Evolutionary conservation across 2,329 filamentous ascomycete species (phyloP), one percentile per base, ranked within the genome.

Genomic region (Aspergillus fischeri): DNA sequence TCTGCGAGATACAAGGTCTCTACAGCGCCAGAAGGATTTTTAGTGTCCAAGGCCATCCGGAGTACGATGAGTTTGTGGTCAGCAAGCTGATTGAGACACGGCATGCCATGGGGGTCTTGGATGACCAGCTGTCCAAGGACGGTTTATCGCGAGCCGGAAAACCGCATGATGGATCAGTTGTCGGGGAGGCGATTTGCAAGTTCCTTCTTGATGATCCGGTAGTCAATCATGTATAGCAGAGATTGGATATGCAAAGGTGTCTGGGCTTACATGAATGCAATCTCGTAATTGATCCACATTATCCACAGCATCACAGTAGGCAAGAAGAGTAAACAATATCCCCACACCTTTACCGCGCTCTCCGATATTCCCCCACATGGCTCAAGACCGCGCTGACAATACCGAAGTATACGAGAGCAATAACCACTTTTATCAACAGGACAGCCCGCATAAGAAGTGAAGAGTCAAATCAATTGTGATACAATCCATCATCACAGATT

Each of bases 31-130:
- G 68, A 2, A 64, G 64, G 2, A 68, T 78, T 49, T 66, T 81
- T 25, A 75, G 75, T 2, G 72, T 81, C 0, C 79, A 81, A 54
- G 79, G 77, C n/a, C 79, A 81, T 53, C 79, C 79, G 4, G 79
- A 81, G 54, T 80, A 78, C 57, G 75, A 71, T 17, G 66, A 65
- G 24, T 67, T 60, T 29, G 65, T 70, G 54, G 77, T 80, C 60
- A 69, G 72, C 1, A 70, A 73, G 53, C 65, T 72, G 5, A 24
- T 71, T n/a, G 45, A 65, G 29, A 48, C 54, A 1, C 55, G 69
- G 10, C 62, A 70, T 49, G 52, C 57, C 0, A 51, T 42, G 35
- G 67, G 66, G 1, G 38, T 67, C 1, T 69, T 72, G 7, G 41
- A 44, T 20, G 65, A 67, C 41, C 56, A 61, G 41, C 11, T 70